Evolutionary conservation across 2,329 filamentous ascomycete genomes (phyloP), one percentile per base, ranked within the genome.

Genomic region (Aspergillus uvarum): DNA sequence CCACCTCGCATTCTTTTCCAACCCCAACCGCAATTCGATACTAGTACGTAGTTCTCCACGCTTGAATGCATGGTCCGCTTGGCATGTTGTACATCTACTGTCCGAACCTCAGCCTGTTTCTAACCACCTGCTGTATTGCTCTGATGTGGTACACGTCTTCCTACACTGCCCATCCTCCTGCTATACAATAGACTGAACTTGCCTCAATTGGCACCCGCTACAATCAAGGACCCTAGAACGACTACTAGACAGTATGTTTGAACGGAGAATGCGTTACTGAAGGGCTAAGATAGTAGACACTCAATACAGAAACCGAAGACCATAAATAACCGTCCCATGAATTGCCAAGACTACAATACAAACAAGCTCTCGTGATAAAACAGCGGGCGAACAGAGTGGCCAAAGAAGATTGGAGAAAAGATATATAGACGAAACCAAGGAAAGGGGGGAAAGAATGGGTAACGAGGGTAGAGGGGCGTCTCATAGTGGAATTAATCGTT

Each of bases 311-410:
- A 56, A 55, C n/a, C 38, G 38, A n/a, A 22, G 29, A 54, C 48
- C 54, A 55, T 55, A n/a, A 58, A 58, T 29, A 51, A 54, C 48
- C 61, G 35, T 56, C 56, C 61, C 58, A 51, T 61, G 51, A 14
- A 59, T 44, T 63, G 58, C 56, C 59, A 61, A 59, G 61, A 59
- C 52, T 69, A 69, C 55, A 68, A 61, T 68, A 68, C 66, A 67
- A 67, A 55, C 53, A 55, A 48, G 53, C 60, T 50, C 51, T 52
- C 55, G 42, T 62, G 65, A 58, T 64, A 64, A 67, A 61, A 61
- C 51, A 61, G 54, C 56, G 59, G 51, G 56, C n/a, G 54, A 63
- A 51, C 42, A 53, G 52, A 54, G 47, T 61, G 54, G 35, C 63
- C 63, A 54, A 57, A 58, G 54, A 53, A 51, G 50, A 49, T 58